These are phyloP conservation scores for Elsinoe fawcettii DNA, from an alignment of 2,329 filamentous ascomycete species.

Conservation along the genomic window DNA sequence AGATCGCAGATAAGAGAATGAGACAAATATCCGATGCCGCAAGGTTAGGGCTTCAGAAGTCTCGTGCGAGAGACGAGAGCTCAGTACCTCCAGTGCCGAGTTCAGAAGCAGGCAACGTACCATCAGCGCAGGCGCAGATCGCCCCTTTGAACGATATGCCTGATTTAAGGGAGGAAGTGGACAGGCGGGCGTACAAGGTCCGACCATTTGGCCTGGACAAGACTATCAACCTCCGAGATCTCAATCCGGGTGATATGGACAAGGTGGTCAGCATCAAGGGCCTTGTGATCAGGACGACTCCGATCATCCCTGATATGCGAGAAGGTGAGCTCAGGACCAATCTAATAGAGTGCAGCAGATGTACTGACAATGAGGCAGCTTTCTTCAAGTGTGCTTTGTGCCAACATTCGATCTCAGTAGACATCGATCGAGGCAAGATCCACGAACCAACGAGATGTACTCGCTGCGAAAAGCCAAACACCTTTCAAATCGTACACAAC, in stretches of 20 bases:
- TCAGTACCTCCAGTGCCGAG: constrained; percentile 71
- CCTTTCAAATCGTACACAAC: constrained; percentile 98
- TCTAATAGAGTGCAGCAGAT: constrained; percentile 29
- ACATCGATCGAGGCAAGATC: constrained; percentile 92
- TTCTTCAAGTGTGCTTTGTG: constrained; percentile 96
- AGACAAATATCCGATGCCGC: constrained; percentile 46
- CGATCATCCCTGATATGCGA: constrained; percentile 98
- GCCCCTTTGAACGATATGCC: constrained; percentile 45
- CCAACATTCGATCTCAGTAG: constrained; percentile 81
- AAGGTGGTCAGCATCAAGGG: constrained; percentile 93
- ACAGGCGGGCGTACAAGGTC: constrained; percentile 73
- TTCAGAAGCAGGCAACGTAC: constrained; percentile 49
- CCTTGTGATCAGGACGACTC: constrained; percentile 88
- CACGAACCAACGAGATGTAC: constrained; percentile 88
- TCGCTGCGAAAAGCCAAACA: constrained; percentile 80
- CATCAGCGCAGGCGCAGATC: constrained; percentile 31
- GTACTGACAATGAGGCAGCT: constrained; percentile 39
- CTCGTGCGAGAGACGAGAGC: constrained; percentile 44
- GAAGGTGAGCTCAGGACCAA: constrained; percentile 38
- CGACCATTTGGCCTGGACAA: constrained; percentile 82
- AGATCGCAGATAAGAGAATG: constrained; percentile 75
- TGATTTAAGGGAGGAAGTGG: constrained; percentile 68
- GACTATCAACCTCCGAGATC: constrained; percentile 81
- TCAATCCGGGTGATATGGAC: constrained; percentile 95
- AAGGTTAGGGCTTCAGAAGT: neutral